phyloP scores from a whole-genome alignment of 352 stramenopile species.

The Globisporangium nunn region DNA sequence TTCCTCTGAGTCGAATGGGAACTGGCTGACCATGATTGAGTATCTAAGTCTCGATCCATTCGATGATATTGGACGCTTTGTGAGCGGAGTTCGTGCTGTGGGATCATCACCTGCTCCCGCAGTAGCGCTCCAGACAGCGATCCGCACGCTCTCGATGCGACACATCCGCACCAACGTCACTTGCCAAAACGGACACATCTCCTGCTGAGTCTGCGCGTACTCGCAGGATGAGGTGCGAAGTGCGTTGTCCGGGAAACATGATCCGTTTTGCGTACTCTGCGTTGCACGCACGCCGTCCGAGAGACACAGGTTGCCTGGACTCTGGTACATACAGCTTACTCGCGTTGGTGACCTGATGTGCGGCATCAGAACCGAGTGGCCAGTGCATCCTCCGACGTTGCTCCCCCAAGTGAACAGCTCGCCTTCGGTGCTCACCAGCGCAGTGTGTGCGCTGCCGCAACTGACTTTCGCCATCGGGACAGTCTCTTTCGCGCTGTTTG shows the following conservation, averaged over 20 bases:
- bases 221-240: slow-evolving; percentile 14
- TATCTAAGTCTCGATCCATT: slow-evolving; percentile 23
- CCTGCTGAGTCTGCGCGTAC: slow-evolving; percentile 61
- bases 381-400: slow-evolving; percentile 59
- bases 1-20: slow-evolving; percentile 50
- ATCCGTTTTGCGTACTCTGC: slow-evolving; percentile 69
- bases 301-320: slow-evolving; percentile 44
- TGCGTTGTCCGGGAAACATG: slow-evolving; percentile 35
- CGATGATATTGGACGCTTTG: slow-evolving; percentile 8
- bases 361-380: slow-evolving; percentile 29
- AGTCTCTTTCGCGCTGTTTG: slow-evolving; percentile 9
- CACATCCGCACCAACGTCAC: slow-evolving; percentile 25
- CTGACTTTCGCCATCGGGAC: slow-evolving; percentile 36
- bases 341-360: slow-evolving; percentile 33
- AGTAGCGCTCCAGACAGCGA: slow-evolving; percentile 18
- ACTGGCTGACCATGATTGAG: slow-evolving; percentile 41
- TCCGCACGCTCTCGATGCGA: slow-evolving; percentile 33
- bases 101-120: slow-evolving; percentile 3
- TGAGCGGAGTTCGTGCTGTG: background rate
- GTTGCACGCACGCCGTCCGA: slow-evolving; percentile 17
- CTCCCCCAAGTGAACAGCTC: slow-evolving; percentile 76
- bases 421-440: slow-evolving; percentile 46
- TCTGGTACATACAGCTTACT: slow-evolving; percentile 56
- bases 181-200: slow-evolving; percentile 77
- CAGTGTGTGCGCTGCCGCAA: slow-evolving; percentile 64